A percentile compares a stretch with the other conserved stretches of the same genome.
Evolutionary conservation across 768 basidiomycete species (phyloP).

Genomic region (Hericium coralloides): DNA sequence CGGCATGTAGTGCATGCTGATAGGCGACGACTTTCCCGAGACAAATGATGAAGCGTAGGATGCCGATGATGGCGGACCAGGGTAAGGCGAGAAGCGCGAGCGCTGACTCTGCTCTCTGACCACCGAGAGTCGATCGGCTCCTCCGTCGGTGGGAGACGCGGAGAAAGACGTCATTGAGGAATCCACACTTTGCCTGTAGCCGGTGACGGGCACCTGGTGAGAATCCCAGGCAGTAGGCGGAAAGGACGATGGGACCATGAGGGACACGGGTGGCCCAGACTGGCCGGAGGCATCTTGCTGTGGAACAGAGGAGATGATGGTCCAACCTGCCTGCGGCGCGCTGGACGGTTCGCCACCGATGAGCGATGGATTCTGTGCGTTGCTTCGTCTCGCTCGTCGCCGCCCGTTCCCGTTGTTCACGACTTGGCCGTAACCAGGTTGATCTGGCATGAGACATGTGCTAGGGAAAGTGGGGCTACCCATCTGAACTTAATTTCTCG

Average conservation of each 20-base stretch:
- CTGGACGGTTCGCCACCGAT: constrained; percentile 3
- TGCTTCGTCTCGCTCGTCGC: constrained; percentile 10
- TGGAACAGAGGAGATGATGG: constrained; percentile 11
- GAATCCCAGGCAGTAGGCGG: constrained; percentile 2
- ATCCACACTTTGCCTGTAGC: background rate
- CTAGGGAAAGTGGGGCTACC: constrained; percentile 73
- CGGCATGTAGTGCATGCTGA: constrained; percentile 28
- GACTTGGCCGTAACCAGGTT: constrained; percentile 81
- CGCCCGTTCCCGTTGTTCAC: constrained; percentile 32
- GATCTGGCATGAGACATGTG: constrained; percentile 78
- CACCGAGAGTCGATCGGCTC: constrained; percentile 22
- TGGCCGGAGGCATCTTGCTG: constrained; percentile 7
- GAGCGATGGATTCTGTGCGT: constrained; percentile 5
- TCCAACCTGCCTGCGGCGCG: constrained; percentile 12
- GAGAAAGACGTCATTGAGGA: constrained; percentile 3
- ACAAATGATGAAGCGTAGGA: constrained; percentile 19
- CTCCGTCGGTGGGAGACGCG: constrained; percentile 14
- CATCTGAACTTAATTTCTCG: constrained; percentile 5
- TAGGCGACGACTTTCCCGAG: constrained; percentile 21
- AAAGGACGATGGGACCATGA: constrained; percentile 4
- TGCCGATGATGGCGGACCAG: constrained; percentile 19
- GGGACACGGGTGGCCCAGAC: background rate
- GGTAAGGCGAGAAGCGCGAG: constrained; percentile 40
- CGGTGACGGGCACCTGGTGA: background rate
- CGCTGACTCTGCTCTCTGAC: constrained; percentile 19